Evolutionary conservation across 1,284 basidiomycete genomes (phyloP).

Genomic region (Pseudozyma sp.): DNA sequence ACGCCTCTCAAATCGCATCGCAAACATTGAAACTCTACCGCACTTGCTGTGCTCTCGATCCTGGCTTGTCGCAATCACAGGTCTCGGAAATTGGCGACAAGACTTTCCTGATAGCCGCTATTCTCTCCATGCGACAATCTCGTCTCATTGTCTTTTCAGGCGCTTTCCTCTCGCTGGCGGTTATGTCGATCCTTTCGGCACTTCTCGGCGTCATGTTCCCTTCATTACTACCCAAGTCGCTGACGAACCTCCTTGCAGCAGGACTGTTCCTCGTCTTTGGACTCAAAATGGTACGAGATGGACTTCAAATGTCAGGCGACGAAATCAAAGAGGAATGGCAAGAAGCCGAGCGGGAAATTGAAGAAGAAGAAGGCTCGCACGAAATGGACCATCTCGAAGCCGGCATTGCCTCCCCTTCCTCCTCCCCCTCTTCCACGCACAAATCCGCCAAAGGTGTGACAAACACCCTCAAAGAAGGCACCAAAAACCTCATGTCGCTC

Average conservation of each 20-base stretch:
- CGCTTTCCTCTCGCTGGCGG: slow-evolving; percentile 84
- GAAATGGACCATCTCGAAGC: slow-evolving; percentile 76
- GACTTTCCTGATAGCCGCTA: slow-evolving; percentile 95
- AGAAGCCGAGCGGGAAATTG: slow-evolving; percentile 75
- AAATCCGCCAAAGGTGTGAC: background rate
- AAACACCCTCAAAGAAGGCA: slow-evolving; percentile 73
- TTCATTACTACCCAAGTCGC: slow-evolving; percentile 67
- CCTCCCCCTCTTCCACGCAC: background rate
- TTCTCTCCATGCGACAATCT: slow-evolving; percentile 94
- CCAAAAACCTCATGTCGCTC: slow-evolving; percentile 83
- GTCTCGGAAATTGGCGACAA: slow-evolving; percentile 82
- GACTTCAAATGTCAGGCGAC: slow-evolving; percentile 57
- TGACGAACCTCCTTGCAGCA: slow-evolving; percentile 83
- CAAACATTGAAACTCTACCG: too few relatives aligned
- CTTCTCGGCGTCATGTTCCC: slow-evolving; percentile 65
- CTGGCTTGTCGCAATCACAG: slow-evolving; percentile 14
- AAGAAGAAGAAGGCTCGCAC: slow-evolving; percentile 80
- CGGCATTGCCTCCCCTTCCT: slow-evolving; percentile 6
- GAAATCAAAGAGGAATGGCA: slow-evolving; percentile 77
- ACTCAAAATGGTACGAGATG: slow-evolving; percentile 58
- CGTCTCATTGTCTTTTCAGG: slow-evolving; percentile 87
- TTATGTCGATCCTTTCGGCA: slow-evolving; percentile 76
- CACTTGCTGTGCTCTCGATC: too few relatives aligned
- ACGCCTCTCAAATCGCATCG: background rate
- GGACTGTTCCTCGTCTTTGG: slow-evolving; percentile 70